Conservation (phyloP, 1,284 basidiomycete species). For the Apiotrichum akiyoshidainum region DNA sequence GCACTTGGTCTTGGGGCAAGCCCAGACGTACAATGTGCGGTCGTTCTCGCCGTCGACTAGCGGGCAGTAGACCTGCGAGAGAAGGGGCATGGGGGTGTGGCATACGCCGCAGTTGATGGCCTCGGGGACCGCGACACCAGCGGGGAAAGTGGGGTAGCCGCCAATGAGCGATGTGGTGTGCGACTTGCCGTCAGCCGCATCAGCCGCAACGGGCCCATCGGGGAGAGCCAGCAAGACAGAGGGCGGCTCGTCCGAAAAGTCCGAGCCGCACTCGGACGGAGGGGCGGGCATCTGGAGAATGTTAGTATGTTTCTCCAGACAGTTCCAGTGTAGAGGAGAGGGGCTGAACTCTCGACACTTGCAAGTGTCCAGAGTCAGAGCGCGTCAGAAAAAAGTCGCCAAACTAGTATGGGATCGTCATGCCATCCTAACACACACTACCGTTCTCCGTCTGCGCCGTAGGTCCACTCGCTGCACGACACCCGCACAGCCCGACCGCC, state of each 20-base stretch:
- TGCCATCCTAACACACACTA: conserved; percentile 11
- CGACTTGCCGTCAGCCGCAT: conserved; percentile 27
- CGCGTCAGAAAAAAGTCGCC: conserved; percentile 48
- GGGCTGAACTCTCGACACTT: not conserved
- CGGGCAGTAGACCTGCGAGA: conserved; percentile 51
- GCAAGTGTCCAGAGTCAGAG: not conserved
- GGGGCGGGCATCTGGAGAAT: not conserved
- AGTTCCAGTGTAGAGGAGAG: not conserved
- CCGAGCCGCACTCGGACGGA: conserved; percentile 6
- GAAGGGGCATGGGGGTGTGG: conserved; percentile 42
- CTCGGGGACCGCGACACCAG: conserved; percentile 22
- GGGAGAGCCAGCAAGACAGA: conserved; percentile 47
- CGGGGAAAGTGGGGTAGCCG: conserved; percentile 49
- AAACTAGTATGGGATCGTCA: conserved; percentile 49
- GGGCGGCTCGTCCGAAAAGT: not conserved
- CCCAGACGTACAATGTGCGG: conserved; percentile 50
- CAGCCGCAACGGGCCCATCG: conserved; percentile 40
- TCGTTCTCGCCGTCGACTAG: conserved; percentile 51
- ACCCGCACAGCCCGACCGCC: conserved; percentile 6
- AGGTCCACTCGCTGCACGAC: conserved; percentile 13
- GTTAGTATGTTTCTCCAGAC: not conserved
- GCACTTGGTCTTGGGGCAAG: conserved; percentile 42
- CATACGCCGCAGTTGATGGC: conserved; percentile 41
- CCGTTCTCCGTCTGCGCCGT: conserved; percentile 5
- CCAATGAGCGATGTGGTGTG: conserved; percentile 45